A percentile compares a stretch with the other conserved stretches of the same genome.
phyloP scores from a whole-genome alignment of 257 asterid genomes.

The Penstemon newberryi region DNA sequence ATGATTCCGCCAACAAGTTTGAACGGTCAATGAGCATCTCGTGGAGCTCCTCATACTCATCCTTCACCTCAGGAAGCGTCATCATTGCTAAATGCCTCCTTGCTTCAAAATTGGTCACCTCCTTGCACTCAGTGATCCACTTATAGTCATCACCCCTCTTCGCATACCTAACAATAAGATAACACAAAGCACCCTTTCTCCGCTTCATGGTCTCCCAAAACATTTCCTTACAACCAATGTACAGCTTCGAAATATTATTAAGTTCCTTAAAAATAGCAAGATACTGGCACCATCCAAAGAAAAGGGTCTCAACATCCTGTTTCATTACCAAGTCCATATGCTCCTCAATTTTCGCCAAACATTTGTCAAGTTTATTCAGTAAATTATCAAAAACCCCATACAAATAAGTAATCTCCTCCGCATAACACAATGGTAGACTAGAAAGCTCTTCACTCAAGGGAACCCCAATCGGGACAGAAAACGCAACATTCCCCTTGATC shows the following conservation, averaged over 20 bases:
- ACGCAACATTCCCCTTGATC: conserved; percentile 31
- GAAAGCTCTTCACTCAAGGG: conserved; percentile 39
- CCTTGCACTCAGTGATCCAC: conserved; percentile 76
- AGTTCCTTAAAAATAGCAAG: conserved; percentile 69
- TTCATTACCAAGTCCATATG: conserved; percentile 36
- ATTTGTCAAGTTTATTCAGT: conserved; percentile 49
- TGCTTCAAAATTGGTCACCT: conserved; percentile 72
- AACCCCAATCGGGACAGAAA: conserved; percentile 35
- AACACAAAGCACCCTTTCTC: conserved; percentile 57
- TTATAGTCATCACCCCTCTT: conserved; percentile 61
- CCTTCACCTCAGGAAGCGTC: conserved; percentile 80
- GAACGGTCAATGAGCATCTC: conserved; percentile 94
- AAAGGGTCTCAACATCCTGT: conserved; percentile 33
- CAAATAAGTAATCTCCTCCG: conserved; percentile 43
- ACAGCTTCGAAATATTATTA: conserved; percentile 55
- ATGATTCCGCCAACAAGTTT: conserved; percentile 71
- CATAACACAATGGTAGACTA: conserved; percentile 30
- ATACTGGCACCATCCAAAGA: conserved; percentile 54
- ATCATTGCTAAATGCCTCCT: conserved; percentile 76
- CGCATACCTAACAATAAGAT: conserved; percentile 61
- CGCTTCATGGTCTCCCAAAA: conserved; percentile 62
- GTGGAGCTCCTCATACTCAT: conserved; percentile 68
- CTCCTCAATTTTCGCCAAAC: conserved; percentile 58
- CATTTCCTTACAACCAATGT: conserved; percentile 47
- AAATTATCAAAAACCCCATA: conserved; percentile 42